Evolutionary conservation across 495 filamentous ascomycete species (phyloP).

Genomic region (Evernia prunastri): DNA sequence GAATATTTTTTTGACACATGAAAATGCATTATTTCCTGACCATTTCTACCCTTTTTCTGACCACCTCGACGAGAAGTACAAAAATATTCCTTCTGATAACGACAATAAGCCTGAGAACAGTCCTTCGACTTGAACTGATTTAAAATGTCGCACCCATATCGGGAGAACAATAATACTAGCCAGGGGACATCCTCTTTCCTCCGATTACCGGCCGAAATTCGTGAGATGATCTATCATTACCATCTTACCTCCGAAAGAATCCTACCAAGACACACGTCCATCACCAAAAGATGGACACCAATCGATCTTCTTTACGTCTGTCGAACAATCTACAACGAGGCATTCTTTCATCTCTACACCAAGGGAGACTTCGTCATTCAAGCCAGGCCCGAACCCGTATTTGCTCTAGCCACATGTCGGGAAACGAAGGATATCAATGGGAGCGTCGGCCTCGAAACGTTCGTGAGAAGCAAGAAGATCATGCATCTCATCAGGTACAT

Average conservation of each 20-base stretch:
- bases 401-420: neutral
- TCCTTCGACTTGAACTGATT: neutral
- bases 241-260: neutral
- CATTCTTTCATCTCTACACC: slow-evolving; percentile 1
- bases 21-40: neutral
- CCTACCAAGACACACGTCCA: neutral
- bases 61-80: neutral
- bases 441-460: neutral
- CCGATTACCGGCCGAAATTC: neutral
- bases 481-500: neutral
- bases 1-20: neutral
- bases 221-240: neutral
- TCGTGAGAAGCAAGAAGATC: neutral
- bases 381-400: neutral
- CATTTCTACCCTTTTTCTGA: neutral
- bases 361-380: neutral
- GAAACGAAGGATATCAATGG: neutral
- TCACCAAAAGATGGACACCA: neutral
- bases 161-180: neutral
- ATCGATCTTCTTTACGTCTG: slow-evolving; percentile 1
- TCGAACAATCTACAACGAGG: neutral
- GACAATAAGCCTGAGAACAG: neutral
- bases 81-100: neutral
- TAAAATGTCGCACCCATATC: neutral
- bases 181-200: neutral